Percentiles rank a stretch among this genome's conserved stretches.
phyloP scores from a whole-genome alignment of 768 basidiomycete genomes.

The Ramaria sp. region DNA sequence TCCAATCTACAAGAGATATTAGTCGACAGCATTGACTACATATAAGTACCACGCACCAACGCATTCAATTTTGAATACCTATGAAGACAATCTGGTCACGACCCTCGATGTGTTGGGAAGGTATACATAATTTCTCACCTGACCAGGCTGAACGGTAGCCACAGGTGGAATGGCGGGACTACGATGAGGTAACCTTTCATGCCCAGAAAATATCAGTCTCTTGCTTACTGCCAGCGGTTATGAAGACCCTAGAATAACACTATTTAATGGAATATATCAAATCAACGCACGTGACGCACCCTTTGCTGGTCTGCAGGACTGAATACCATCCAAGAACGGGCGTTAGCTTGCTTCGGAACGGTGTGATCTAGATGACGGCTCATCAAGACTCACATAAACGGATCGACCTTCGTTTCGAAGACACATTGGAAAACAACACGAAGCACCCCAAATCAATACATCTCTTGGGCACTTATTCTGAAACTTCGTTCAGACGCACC shows the following conservation, averaged over 20 bases:
- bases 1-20: conserved; percentile 43
- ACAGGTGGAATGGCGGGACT: conserved; percentile 57
- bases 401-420: conserved; percentile 41
- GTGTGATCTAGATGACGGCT: not conserved
- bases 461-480: not conserved
- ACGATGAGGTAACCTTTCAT: not conserved
- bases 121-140: conserved; percentile 27
- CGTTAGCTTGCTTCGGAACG: not conserved
- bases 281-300: conserved; percentile 23
- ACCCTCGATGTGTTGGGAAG: not conserved
- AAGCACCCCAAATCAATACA: not conserved
- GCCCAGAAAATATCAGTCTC: not conserved
- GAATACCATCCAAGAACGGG: conserved; percentile 11
- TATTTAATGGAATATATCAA: not conserved
- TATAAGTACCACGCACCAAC: conserved; percentile 33
- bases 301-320: conserved; percentile 45
- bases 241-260: conserved; percentile 38
- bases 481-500: conserved; percentile 21
- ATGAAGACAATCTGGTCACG: not conserved
- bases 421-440: not conserved
- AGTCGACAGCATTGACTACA: not conserved
- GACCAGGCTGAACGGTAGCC: conserved; percentile 50
- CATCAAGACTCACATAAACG: conserved; percentile 43
- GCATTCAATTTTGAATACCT: conserved; percentile 65
- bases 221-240: conserved; percentile 63